Base-by-base conservation (phyloP, 1,284 basidiomycete genomes). In the Schizophyllum commune region DNA sequence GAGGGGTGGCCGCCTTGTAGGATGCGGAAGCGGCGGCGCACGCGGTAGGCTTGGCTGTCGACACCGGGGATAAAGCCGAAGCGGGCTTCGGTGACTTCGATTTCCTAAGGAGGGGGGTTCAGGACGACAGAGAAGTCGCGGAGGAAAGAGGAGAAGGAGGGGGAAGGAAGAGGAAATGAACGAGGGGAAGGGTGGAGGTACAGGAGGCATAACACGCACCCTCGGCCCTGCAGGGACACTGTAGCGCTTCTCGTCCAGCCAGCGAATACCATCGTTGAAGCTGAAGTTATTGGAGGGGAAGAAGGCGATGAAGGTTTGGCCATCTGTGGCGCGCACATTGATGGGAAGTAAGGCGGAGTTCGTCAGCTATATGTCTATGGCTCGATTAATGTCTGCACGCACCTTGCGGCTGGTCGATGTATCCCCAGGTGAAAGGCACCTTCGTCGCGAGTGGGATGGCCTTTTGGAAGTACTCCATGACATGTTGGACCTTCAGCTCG, bases 361-460 rank as follows among this genome's bases (percentile, higher is more conserved):
- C 20, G 27, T 27, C 3, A 27, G 27, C 5, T 27, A 5, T 27
- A 64, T 55, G 59, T 21, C 22, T 58, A 59, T 20, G 22, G 20
- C 13, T 32, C 21, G 9, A 20, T 13, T 11, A 17, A 5, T n/a
- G 22, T 5, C 5, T 34, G 33, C 22, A 54, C 19, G 62, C 61
- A 88, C 89, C 89, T 67, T 72, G 66, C 20, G 89, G 88, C 66
- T 85, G 87, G 75, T 92, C 89, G 33, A 92, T 82, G 66, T 83
- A 91, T 1, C 79, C 75, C 86, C 88, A 91, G 15, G 74, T 67
- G 68, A 87, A 92, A 1, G 89, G 86, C 11, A 81, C 72, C 19
- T 72, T 80, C 56, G 77, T 74, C 0, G 89, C 53, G 27, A 21
- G 53, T 3, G 53, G 20, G 53, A 32, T 55, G 2, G 20, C 32